These are phyloP conservation scores for Podospora pseudocomata DNA, from an alignment of 495 filamentous ascomycete species.

Conservation along the genomic window DNA sequence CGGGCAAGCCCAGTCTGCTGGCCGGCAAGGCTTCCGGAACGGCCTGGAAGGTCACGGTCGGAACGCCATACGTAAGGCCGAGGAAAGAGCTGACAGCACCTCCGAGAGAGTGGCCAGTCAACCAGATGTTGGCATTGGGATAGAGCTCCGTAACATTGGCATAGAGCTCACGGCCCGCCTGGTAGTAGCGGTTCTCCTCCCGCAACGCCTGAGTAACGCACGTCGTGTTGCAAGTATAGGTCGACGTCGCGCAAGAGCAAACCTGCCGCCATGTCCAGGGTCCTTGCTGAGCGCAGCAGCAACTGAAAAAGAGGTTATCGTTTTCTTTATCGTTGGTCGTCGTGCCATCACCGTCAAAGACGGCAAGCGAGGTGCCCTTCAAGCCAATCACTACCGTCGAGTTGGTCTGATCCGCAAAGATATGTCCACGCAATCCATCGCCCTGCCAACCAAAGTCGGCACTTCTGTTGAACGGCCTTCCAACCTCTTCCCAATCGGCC, in stretches of 20 bases:
- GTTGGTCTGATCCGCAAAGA: slow-evolving; percentile 83
- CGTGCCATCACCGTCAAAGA: slow-evolving; percentile 92
- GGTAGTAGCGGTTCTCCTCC: slow-evolving; percentile 86
- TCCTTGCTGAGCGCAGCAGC: slow-evolving; percentile 91
- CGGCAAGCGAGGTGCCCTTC: slow-evolving; percentile 84
- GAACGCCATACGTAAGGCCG: slow-evolving; percentile 84
- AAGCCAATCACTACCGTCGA: slow-evolving; percentile 84
- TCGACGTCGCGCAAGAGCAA: slow-evolving; percentile 80
- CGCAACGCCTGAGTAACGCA: slow-evolving; percentile 72
- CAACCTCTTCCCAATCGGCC: slow-evolving; percentile 80
- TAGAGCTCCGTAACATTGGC: slow-evolving; percentile 88
- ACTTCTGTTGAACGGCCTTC: slow-evolving; percentile 75
- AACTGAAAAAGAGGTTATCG: slow-evolving; percentile 96
- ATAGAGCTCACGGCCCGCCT: slow-evolving; percentile 80
- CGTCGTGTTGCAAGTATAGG: slow-evolving; percentile 86
- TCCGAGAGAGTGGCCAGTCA: slow-evolving; percentile 85
- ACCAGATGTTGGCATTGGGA: slow-evolving; percentile 80
- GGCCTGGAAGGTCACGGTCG: slow-evolving; percentile 85
- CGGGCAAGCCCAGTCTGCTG: slow-evolving; percentile 77
- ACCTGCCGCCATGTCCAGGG: slow-evolving; percentile 83
- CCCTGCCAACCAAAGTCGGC: slow-evolving; percentile 82
- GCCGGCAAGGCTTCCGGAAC: slow-evolving; percentile 86
- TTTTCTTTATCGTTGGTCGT: slow-evolving; percentile 97
- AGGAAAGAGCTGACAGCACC: slow-evolving; percentile 81
- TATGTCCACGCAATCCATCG: slow-evolving; percentile 87